Percentiles rank a stretch among this genome's conserved stretches.
phyloP scores from a whole-genome alignment of 2,329 filamentous ascomycete genomes.

The Apiospora marii region DNA sequence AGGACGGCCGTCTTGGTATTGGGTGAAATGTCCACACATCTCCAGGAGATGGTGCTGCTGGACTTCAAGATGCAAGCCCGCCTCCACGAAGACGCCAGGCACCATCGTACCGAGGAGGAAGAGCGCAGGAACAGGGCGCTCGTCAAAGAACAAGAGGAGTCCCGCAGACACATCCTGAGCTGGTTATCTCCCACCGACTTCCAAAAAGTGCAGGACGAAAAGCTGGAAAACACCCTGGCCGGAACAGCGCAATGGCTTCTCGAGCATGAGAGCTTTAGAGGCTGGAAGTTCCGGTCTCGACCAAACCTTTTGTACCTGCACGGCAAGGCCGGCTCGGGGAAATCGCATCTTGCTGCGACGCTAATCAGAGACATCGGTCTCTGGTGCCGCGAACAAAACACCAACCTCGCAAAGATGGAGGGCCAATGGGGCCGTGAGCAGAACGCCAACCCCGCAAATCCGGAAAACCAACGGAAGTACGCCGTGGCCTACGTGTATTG shows the following conservation, averaged over 20 bases:
- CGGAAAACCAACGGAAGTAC: neutral
- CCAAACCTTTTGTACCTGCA: neutral
- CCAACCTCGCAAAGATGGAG: neutral
- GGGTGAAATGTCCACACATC: neutral
- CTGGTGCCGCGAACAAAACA: neutral
- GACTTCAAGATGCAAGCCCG: neutral
- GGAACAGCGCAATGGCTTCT: conserved; percentile 9
- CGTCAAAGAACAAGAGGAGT: no score
- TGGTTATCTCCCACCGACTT: neutral
- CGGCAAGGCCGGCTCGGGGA: conserved; percentile 14
- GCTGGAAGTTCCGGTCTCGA: neutral
- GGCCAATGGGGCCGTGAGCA: neutral
- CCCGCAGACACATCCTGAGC: no score
- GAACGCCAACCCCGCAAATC: neutral
- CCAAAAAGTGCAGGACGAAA: neutral
- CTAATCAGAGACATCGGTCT: neutral
- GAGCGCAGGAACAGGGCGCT: neutral
- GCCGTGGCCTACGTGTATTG: conserved; percentile 13
- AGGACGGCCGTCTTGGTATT: neutral
- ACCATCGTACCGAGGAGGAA: neutral
- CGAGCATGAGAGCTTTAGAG: neutral
- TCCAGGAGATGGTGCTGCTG: neutral
- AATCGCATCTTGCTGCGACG: neutral
- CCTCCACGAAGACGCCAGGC: neutral
- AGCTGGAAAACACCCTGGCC: neutral